Evolutionary conservation across 345 rosid species (phyloP), one percentile per base, ranked within the genome.

Genomic region (Garcia nutans): DNA sequence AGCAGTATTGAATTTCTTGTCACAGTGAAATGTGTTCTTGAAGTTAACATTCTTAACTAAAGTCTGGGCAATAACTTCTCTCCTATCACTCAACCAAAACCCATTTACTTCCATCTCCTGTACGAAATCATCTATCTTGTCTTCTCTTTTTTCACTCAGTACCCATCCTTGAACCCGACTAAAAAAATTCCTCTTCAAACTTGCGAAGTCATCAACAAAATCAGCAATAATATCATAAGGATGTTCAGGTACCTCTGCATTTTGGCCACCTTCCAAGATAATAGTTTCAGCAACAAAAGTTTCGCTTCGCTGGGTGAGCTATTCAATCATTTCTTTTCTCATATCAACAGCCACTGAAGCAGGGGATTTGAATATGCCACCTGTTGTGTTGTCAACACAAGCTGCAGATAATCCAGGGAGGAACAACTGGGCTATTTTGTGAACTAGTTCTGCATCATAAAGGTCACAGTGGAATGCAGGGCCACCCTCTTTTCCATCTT

Each of bases 141-240:
- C 99, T 77, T 95, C 99, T 71, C 97, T 87, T 75, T 83, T 86
- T 31, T 95, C 99, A 47, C 94, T 95, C 47, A 89, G 86, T 71
- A 95, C 64, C 99, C 97, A 91, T 49, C 91, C 94, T 0, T 97
- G 91, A 66, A 95, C 95, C 77, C 94, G 84, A 75, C 97, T 87
- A 54, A 91, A 86, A 3, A 88, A 79, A 70, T 91, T 95, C 83
- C 94, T 82, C 85, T 90, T 91, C 22, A 86, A 78, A 65, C 88
- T 83, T 0, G 93, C 90, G 56, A 90, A 95, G 19, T 95, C 98
- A 45, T 95, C 97, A 19, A 91, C 74, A 76, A 95, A 77, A 73
- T 80, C 87, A 68, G 92, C 82, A 47, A 95, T 75, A 2, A 90
- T 86, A 77, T 95, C 97, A 24, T 15, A 87, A 24, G 99, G 99